These are phyloP conservation scores for Lentinula detonsa DNA, from an alignment of 768 basidiomycete species.

Conservation along the genomic window DNA sequence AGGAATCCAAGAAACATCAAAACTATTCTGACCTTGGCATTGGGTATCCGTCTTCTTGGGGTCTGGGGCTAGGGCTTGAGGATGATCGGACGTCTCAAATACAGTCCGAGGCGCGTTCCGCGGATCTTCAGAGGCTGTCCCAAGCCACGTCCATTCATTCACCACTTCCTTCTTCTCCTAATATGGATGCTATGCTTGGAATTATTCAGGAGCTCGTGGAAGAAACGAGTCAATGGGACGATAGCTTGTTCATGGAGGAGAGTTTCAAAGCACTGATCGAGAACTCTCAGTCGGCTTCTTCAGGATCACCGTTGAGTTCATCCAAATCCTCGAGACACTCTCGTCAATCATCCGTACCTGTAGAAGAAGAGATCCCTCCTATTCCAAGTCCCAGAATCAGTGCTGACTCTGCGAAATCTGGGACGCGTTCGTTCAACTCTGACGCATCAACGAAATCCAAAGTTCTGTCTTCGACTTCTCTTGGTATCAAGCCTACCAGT, in stretches of 20 bases:
- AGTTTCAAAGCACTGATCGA: conserved; percentile 41
- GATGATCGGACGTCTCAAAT: background rate
- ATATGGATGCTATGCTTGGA: conserved; percentile 27
- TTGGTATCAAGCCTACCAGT: background rate
- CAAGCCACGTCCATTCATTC: background rate
- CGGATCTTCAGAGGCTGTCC: background rate
- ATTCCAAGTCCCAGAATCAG: background rate
- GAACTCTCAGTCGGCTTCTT: background rate
- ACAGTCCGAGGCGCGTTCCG: background rate
- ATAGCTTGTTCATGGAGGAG: conserved; percentile 38
- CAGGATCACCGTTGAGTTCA: background rate
- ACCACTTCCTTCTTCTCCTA: conserved; percentile 1
- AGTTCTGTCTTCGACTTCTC: background rate
- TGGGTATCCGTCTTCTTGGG: conserved; percentile 10
- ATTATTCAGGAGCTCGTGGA: conserved; percentile 44
- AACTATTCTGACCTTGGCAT: conserved; percentile 14
- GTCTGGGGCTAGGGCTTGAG: background rate
- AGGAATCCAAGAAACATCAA: background rate
- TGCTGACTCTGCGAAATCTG: background rate
- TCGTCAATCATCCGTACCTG: background rate
- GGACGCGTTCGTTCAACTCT: background rate
- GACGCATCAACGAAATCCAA: background rate
- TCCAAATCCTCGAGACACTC: background rate
- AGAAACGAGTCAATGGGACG: conserved; percentile 47
- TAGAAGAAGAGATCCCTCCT: background rate